These are phyloP conservation scores for Rosa rugosa DNA, from an alignment of 306 rosid genomes.

Conservation along the genomic window DNA sequence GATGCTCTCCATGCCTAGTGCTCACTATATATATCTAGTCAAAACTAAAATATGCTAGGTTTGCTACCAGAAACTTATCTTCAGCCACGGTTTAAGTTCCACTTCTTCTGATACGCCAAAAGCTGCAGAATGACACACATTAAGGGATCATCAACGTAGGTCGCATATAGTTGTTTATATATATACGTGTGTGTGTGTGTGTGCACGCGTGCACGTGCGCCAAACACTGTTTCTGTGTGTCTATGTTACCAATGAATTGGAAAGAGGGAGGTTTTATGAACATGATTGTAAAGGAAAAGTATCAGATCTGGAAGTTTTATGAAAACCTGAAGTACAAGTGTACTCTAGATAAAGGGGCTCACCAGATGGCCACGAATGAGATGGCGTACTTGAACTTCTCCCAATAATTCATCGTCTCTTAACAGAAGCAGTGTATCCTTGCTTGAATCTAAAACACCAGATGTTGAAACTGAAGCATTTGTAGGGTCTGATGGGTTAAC, in stretches of 20 bases:
- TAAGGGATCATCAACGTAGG: not conserved
- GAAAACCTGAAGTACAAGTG: not conserved
- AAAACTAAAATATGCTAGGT: not conserved
- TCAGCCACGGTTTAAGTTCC: conserved; percentile 21
- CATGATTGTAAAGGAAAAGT: not conserved
- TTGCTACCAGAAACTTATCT: conserved; percentile 21
- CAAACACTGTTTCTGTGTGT: not conserved
- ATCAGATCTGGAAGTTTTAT: not conserved
- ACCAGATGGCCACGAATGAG: conserved; percentile 55
- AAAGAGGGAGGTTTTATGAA: not conserved
- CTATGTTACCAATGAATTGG: not conserved
- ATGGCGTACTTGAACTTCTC: conserved; percentile 39
- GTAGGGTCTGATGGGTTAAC: conserved; percentile 30
- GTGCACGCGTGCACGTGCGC: not conserved
- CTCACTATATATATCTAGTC: conserved; percentile 14
- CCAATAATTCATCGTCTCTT: conserved; percentile 55
- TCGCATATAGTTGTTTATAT: not conserved
- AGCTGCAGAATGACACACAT: conserved; percentile 39
- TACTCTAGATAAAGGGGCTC: conserved; percentile 25
- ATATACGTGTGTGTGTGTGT: not conserved
- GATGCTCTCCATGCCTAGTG: conserved; percentile 18
- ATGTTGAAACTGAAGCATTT: conserved; percentile 4
- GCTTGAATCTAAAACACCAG: conserved; percentile 33
- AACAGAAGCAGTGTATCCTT: conserved; percentile 42
- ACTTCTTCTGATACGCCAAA: conserved; percentile 63